A percentile compares a stretch with the other conserved stretches of the same genome.
These are phyloP conservation scores for Piloderma croceum DNA, from an alignment of 768 basidiomycete species.

Conservation along the genomic window DNA sequence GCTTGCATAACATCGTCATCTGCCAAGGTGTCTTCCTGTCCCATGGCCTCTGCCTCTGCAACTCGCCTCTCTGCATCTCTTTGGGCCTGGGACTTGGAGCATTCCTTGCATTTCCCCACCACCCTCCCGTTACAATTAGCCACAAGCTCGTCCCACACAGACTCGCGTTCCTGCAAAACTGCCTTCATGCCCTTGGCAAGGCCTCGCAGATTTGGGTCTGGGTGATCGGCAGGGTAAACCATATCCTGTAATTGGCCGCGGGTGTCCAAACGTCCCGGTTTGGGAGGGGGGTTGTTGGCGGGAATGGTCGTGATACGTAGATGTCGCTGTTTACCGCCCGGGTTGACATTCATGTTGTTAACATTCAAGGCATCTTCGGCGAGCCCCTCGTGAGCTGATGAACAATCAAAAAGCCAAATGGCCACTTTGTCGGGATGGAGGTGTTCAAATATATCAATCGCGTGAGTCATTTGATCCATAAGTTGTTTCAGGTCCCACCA, in stretches of 20 bases:
- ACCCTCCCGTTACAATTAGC: constrained; percentile 3
- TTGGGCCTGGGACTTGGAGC: constrained; percentile 13
- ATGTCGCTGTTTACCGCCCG: constrained; percentile 18
- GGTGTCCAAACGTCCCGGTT: constrained; percentile 4
- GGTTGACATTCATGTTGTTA: constrained; percentile 22
- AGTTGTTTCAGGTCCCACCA: constrained; percentile 22
- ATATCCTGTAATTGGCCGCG: constrained; percentile 10
- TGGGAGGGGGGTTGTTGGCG: constrained; percentile 8
- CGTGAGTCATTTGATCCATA: constrained; percentile 14
- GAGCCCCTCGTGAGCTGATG: constrained; percentile 20
- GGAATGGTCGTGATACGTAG: constrained; percentile 18
- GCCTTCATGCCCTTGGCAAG: constrained; percentile 19
- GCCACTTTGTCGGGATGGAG: constrained; percentile 15
- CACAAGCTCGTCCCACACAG: constrained; percentile 4
- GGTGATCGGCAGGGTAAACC: constrained; percentile 10
- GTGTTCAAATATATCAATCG: constrained; percentile 16
- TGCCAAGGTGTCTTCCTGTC: constrained; percentile 2
- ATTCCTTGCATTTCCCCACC: constrained; percentile 15
- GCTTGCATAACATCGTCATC: constrained; percentile 2
- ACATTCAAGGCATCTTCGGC: constrained; percentile 21
- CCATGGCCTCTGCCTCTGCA: constrained; percentile 10
- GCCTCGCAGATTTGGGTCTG: constrained; percentile 7
- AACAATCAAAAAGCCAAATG: constrained; percentile 23
- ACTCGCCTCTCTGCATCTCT: constrained; percentile 11
- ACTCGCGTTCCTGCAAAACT: constrained; percentile 15